Percentiles rank a stretch among this genome's conserved stretches.
These are phyloP conservation scores for Pyrus pyrifolia DNA, from an alignment of 306 rosid genomes.

Conservation along the genomic window DNA sequence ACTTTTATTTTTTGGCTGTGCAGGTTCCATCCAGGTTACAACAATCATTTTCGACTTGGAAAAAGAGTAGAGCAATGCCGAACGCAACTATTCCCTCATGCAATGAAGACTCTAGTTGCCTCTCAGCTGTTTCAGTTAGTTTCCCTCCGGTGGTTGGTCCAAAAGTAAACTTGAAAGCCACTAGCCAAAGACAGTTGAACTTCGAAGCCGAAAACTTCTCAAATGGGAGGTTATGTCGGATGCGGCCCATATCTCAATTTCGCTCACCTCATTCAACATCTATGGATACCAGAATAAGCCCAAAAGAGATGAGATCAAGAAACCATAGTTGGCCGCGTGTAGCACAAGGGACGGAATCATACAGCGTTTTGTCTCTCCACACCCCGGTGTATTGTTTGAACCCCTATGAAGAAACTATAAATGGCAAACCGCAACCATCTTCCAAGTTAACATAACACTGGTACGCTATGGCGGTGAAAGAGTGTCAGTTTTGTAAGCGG, in stretches of 20 bases:
- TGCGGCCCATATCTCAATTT: slow-evolving; percentile 22
- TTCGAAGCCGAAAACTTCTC: slow-evolving; percentile 30
- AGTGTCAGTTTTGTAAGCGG: slow-evolving; percentile 16
- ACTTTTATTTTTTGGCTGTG: slow-evolving; percentile 19
- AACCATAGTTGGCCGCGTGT: slow-evolving; percentile 38
- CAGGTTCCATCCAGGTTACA: slow-evolving; percentile 72
- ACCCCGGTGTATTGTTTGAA: slow-evolving; percentile 39
- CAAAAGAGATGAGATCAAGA: slow-evolving; percentile 13
- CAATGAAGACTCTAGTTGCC: background rate
- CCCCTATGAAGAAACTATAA: slow-evolving; percentile 19
- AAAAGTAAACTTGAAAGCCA: slow-evolving; percentile 41
- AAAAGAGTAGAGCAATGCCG: slow-evolving; percentile 27
- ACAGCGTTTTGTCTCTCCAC: slow-evolving; percentile 61
- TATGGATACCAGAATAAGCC: slow-evolving; percentile 15
- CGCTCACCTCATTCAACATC: slow-evolving; percentile 16
- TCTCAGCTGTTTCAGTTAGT: slow-evolving; percentile 34
- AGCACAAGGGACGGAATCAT: slow-evolving; percentile 47
- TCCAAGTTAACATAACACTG: slow-evolving; percentile 1
- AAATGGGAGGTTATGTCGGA: slow-evolving; percentile 20
- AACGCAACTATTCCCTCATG: slow-evolving; percentile 15
- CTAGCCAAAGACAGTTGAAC: slow-evolving; percentile 26
- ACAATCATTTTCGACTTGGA: slow-evolving; percentile 53
- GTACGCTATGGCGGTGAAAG: background rate
- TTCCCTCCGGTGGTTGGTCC: slow-evolving; percentile 36
- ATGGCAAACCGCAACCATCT: slow-evolving; percentile 6